A percentile compares a stretch with the other conserved stretches of the same genome.
Conservation (phyloP, 106 monocot species). For the Posidonia australis region DNA sequence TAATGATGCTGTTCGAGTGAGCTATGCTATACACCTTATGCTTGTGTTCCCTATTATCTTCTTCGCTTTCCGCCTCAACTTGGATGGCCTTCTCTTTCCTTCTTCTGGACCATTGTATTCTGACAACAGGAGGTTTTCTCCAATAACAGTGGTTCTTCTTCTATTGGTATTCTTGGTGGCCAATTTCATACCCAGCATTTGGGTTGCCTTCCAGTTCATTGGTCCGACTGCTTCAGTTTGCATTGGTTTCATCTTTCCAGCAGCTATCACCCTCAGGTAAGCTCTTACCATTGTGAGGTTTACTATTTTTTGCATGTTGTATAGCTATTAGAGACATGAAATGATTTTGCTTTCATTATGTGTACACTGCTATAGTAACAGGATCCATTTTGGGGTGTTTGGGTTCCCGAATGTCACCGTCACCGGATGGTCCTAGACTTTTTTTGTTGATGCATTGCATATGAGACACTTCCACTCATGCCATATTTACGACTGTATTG, state of each 20-base stretch:
- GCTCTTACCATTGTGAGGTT: background rate
- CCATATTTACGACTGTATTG: too few relatives aligned
- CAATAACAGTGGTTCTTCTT: conserved; percentile 34
- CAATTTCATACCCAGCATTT: conserved; percentile 85
- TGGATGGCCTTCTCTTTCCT: conserved; percentile 80
- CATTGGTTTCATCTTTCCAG: conserved; percentile 89
- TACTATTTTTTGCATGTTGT: background rate
- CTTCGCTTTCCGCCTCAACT: conserved; percentile 67
- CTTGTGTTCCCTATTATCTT: too few relatives aligned
- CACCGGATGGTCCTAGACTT: too few relatives aligned
- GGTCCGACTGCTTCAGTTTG: conserved; percentile 91
- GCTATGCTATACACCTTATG: conserved; percentile 79
- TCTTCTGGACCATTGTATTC: conserved; percentile 32
- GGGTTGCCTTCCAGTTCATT: conserved; percentile 93
- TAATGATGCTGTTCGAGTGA: conserved; percentile 62
- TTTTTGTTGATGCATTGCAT: too few relatives aligned
- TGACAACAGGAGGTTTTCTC: conserved; percentile 52
- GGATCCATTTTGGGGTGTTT: too few relatives aligned
- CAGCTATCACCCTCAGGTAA: conserved; percentile 69
- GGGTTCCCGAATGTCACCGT: too few relatives aligned
- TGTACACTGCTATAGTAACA: too few relatives aligned
- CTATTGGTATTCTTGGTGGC: conserved; percentile 50
- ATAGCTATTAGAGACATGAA: too few relatives aligned
- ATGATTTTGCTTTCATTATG: too few relatives aligned
- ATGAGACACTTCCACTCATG: too few relatives aligned